A percentile compares a stretch with the other conserved stretches of the same genome.
These are phyloP conservation scores for Phyllosticta paracitricarpa DNA, from an alignment of 2,329 filamentous ascomycete species.

Conservation along the genomic window DNA sequence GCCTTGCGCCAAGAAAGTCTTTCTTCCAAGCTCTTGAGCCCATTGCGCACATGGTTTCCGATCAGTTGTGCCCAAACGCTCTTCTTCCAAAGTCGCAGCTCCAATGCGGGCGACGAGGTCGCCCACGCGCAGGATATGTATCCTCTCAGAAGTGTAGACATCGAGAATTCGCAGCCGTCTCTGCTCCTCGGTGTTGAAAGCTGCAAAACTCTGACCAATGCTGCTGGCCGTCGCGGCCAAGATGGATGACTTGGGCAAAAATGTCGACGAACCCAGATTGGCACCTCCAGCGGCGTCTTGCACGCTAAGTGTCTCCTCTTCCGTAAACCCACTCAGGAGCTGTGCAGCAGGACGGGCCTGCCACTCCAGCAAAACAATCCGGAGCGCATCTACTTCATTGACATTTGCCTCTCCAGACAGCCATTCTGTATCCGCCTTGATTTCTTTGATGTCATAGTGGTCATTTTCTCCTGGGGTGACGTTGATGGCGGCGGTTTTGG, in stretches of 20 bases:
- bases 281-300: conserved; percentile 62
- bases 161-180: conserved; percentile 59
- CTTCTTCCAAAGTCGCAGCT: conserved; percentile 10
- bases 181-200: conserved; percentile 52
- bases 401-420: conserved; percentile 68
- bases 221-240: conserved; percentile 19
- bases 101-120: conserved; percentile 28
- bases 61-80: conserved; percentile 14
- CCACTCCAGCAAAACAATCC: conserved; percentile 72
- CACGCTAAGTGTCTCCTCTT: conserved; percentile 67
- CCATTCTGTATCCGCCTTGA: conserved; percentile 82
- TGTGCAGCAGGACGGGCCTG: conserved; percentile 68
- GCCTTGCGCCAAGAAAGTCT: conserved; percentile 23
- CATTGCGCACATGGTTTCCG: conserved; percentile 22
- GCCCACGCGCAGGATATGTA: conserved; percentile 36
- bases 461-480: conserved; percentile 58
- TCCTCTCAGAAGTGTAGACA: conserved; percentile 62
- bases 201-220: conserved; percentile 11
- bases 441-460: conserved; percentile 62
- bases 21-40: conserved; percentile 25
- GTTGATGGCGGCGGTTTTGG: conserved; percentile 79
- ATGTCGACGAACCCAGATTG: conserved; percentile 47
- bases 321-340: conserved; percentile 61
- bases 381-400: conserved; percentile 72
- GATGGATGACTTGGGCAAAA: conserved; percentile 34